A percentile compares a stretch with the other conserved stretches of the same genome.
Evolutionary conservation across 371 early-diverging fungal species (phyloP).

Genomic region (Mucor mucedo): DNA sequence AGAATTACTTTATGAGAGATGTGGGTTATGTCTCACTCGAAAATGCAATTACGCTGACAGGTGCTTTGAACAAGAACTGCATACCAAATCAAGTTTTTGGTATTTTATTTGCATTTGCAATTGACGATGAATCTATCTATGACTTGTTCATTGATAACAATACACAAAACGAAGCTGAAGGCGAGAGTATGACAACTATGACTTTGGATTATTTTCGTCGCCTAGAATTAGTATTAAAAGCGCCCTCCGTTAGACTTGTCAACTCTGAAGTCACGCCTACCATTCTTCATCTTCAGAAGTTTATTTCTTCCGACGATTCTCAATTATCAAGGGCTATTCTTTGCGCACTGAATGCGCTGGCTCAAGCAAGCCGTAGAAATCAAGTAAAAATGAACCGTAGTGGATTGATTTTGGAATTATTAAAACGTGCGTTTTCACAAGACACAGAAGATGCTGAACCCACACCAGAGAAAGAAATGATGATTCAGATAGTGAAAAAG

Average conservation of each 20-base stretch:
- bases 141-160: slow-evolving; percentile 49
- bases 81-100: slow-evolving; percentile 59
- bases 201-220: slow-evolving; percentile 3
- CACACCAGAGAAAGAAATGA: slow-evolving; percentile 38
- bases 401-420: slow-evolving; percentile 57
- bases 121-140: slow-evolving; percentile 53
- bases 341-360: slow-evolving; percentile 52
- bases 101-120: slow-evolving; percentile 65
- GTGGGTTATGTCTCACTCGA: slow-evolving; percentile 64
- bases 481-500: slow-evolving; percentile 59
- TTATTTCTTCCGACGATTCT: slow-evolving; percentile 33
- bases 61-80: slow-evolving; percentile 48
- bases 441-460: neutral
- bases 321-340: slow-evolving; percentile 51
- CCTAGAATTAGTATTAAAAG: slow-evolving; percentile 38
- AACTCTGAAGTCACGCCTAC: slow-evolving; percentile 65
- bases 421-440: slow-evolving; percentile 41
- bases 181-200: neutral
- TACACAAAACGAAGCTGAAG: neutral
- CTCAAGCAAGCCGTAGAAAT: slow-evolving; percentile 64
- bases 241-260: slow-evolving; percentile 35
- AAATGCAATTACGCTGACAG: slow-evolving; percentile 67
- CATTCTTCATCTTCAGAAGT: slow-evolving; percentile 57
- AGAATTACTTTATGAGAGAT: slow-evolving; percentile 55
- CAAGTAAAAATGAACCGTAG: slow-evolving; percentile 67